Conservation (phyloP, 805 yeast species). For the Sugiyamaella boreocaroliniensis region DNA sequence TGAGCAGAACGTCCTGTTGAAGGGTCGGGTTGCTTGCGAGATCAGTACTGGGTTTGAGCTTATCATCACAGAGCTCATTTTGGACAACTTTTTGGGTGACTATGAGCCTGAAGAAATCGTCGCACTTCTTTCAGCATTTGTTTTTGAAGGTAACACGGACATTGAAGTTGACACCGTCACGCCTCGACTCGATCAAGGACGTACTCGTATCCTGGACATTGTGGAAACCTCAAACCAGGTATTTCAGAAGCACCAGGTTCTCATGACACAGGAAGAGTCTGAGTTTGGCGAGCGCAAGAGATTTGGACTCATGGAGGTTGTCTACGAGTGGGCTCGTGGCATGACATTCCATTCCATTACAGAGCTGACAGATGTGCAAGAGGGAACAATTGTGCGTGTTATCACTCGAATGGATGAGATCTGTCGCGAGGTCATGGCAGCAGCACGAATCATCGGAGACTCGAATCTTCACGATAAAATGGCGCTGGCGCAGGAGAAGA, state of each 20-base stretch:
- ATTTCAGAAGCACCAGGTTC: conserved; percentile 61
- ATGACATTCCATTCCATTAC: conserved; percentile 85
- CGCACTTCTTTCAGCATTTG: conserved; percentile 87
- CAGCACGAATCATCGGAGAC: conserved; percentile 92
- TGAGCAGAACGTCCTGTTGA: conserved; percentile 63
- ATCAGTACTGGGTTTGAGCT: conserved; percentile 74
- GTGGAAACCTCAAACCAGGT: conserved; percentile 55
- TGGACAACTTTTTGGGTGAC: conserved; percentile 88
- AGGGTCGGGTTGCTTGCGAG: conserved; percentile 93
- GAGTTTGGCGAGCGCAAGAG: conserved; percentile 76
- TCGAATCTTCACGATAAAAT: conserved; percentile 82
- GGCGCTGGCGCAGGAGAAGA: conserved; percentile 87
- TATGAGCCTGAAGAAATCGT: conserved; percentile 95
- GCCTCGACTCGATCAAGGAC: conserved; percentile 65
- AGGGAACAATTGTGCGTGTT: conserved; percentile 95
- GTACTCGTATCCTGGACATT: conserved; percentile 59
- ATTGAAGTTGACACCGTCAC: conserved; percentile 69
- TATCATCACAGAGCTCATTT: conserved; percentile 76
- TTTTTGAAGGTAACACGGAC: conserved; percentile 77
- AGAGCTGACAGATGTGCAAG: conserved; percentile 81
- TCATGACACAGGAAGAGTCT: conserved; percentile 75
- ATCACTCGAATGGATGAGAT: conserved; percentile 91
- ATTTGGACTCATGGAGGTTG: conserved; percentile 87
- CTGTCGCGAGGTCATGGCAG: conserved; percentile 89
- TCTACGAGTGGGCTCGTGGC: conserved; percentile 98